Evolutionary conservation across 805 yeast species (phyloP).

Genomic region (Saturnispora hagleri): DNA sequence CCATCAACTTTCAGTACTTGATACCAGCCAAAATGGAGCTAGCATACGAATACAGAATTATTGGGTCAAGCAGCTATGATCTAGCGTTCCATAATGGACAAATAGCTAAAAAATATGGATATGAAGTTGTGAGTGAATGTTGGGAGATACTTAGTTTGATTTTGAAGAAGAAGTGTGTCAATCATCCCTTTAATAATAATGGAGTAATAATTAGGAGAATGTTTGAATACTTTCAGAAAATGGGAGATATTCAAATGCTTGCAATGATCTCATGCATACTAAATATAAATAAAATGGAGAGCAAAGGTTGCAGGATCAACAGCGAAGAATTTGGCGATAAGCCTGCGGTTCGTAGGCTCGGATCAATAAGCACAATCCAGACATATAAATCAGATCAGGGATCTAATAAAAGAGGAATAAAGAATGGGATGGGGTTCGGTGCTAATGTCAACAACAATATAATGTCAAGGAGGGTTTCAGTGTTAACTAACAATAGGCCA

Average conservation of each 20-base stretch:
- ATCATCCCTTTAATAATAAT: constrained; percentile 56
- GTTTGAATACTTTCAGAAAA: constrained; percentile 51
- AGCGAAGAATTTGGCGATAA: background rate
- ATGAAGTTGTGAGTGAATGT: constrained; percentile 55
- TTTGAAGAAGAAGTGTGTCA: background rate
- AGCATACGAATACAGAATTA: constrained; percentile 55
- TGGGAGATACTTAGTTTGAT: constrained; percentile 48
- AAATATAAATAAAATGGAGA: background rate
- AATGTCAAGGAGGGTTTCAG: background rate
- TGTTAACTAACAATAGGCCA: background rate
- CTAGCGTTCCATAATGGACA: constrained; percentile 44
- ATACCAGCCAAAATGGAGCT: constrained; percentile 69
- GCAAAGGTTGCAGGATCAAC: background rate
- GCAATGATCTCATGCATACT: constrained; percentile 59
- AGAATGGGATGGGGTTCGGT: background rate
- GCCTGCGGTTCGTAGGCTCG: background rate
- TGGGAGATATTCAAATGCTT: constrained; percentile 75
- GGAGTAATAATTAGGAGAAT: constrained; percentile 37
- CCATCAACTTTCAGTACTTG: constrained; percentile 56
- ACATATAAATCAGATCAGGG: background rate
- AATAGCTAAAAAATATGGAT: constrained; percentile 58
- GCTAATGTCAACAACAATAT: background rate
- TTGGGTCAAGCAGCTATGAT: constrained; percentile 47
- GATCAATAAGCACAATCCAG: background rate
- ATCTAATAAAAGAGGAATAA: background rate